Percentiles rank a stretch among this genome's conserved stretches.
phyloP scores from a whole-genome alignment of 495 filamentous ascomycete genomes.

The Neurospora sp. region DNA sequence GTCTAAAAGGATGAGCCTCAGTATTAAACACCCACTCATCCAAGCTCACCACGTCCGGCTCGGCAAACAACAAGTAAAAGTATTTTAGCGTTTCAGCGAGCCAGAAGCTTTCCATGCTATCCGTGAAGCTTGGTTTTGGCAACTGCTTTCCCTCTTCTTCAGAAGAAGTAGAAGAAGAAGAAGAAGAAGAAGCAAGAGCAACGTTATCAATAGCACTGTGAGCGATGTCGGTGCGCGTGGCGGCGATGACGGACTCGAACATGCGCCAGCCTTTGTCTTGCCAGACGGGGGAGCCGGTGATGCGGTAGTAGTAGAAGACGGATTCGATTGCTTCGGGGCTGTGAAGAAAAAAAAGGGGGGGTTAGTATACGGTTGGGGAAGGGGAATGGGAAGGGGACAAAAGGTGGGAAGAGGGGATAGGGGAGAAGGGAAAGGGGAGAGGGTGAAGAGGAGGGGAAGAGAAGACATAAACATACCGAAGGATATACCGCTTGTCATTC shows the following conservation, averaged over 20 bases:
- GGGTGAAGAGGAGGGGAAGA: not conserved
- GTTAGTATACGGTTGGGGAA: too few relatives aligned
- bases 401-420: too few relatives aligned
- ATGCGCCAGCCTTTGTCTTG: constrained; percentile 84
- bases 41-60: constrained; percentile 60
- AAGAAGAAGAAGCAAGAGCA: not conserved
- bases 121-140: constrained; percentile 12
- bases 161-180: too few relatives aligned
- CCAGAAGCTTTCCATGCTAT: constrained; percentile 58
- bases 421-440: too few relatives aligned
- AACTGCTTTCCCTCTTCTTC: not conserved
- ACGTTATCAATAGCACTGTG: constrained; percentile 72
- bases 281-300: constrained; percentile 73
- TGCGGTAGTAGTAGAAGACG: constrained; percentile 91
- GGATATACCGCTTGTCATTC: constrained; percentile 54
- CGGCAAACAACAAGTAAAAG: constrained; percentile 80
- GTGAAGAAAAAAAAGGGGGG: not conserved
- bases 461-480: constrained; percentile 44
- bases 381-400: not conserved
- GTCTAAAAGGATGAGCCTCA: constrained; percentile 47
- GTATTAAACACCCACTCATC: constrained; percentile 78
- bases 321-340: constrained; percentile 92
- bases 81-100: constrained; percentile 84
- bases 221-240: constrained; percentile 56
- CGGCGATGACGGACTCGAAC: constrained; percentile 63